These are phyloP conservation scores for Xylaria sp. DNA, from an alignment of 2,329 filamentous ascomycete genomes.

Conservation along the genomic window DNA sequence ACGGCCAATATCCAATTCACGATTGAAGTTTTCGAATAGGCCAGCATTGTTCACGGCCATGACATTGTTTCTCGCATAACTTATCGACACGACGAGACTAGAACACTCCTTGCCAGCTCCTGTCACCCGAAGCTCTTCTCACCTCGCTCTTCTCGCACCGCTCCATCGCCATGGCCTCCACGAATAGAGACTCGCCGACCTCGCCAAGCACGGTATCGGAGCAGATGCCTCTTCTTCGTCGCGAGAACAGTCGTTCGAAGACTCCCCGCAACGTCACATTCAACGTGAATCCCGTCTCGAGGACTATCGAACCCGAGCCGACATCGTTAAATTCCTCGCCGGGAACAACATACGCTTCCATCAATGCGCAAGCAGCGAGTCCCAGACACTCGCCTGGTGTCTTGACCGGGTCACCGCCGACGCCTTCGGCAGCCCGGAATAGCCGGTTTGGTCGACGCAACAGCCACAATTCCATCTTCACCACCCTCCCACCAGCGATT, in stretches of 20 bases:
- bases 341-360: slow-evolving; percentile 31
- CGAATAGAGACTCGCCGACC: slow-evolving; percentile 23
- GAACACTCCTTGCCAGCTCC: background rate
- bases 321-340: slow-evolving; percentile 29
- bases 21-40: background rate
- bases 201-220: slow-evolving; percentile 24
- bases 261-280: slow-evolving; percentile 67
- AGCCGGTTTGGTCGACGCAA: slow-evolving; percentile 82
- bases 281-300: slow-evolving; percentile 62
- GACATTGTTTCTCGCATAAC: background rate
- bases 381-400: slow-evolving; percentile 28
- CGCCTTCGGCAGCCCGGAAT: slow-evolving; percentile 63
- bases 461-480: slow-evolving; percentile 63
- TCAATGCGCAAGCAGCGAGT: slow-evolving; percentile 30
- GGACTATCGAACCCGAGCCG: slow-evolving; percentile 51
- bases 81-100: background rate
- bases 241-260: slow-evolving; percentile 36
- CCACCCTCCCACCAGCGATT: slow-evolving; percentile 36
- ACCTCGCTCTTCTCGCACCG: background rate
- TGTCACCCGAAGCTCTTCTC: background rate
- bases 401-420: slow-evolving; percentile 43
- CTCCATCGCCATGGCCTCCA: slow-evolving; percentile 23
- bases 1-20: background rate
- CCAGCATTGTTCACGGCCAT: background rate
- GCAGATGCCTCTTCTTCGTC: slow-evolving; percentile 31